Evolutionary conservation across 2,329 filamentous ascomycete genomes (phyloP).

Genomic region (Alternaria sp.): DNA sequence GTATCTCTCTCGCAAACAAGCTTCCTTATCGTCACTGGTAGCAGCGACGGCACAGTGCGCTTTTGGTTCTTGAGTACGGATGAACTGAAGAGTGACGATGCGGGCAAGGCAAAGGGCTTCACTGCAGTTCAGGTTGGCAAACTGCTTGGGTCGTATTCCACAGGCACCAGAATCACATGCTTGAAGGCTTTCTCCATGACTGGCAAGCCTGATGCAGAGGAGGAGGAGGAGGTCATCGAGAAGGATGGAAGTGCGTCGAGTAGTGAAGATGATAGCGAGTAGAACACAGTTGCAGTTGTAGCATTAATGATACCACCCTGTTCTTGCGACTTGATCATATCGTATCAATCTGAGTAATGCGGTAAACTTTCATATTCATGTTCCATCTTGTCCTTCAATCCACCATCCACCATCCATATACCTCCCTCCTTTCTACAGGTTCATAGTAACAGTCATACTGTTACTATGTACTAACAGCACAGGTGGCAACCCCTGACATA

Average conservation of each 20-base stretch:
- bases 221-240: conserved; percentile 33
- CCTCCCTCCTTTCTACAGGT: conserved; percentile 57
- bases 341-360: not conserved
- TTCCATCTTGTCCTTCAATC: not conserved
- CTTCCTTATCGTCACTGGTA: conserved; percentile 72
- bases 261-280: conserved; percentile 36
- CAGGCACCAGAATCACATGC: conserved; percentile 89
- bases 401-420: not conserved
- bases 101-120: conserved; percentile 31
- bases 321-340: not conserved
- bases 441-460: conserved; percentile 87
- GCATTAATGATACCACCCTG: conserved; percentile 23
- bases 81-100: conserved; percentile 33
- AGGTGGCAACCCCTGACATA: conserved; percentile 80
- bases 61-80: conserved; percentile 70
- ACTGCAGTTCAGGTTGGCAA: conserved; percentile 65
- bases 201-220: conserved; percentile 43
- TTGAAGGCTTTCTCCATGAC: conserved; percentile 87
- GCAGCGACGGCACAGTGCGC: conserved; percentile 86
- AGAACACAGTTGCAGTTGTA: conserved; percentile 9
- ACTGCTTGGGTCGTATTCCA: conserved; percentile 81
- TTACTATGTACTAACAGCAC: conserved; percentile 84
- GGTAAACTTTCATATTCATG: not conserved
- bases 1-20: conserved; percentile 57
- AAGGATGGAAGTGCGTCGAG: conserved; percentile 30